Percentiles rank a stretch among this genome's conserved stretches.
Conservation (phyloP, 768 basidiomycete genomes). For the Termitomyces sp. region DNA sequence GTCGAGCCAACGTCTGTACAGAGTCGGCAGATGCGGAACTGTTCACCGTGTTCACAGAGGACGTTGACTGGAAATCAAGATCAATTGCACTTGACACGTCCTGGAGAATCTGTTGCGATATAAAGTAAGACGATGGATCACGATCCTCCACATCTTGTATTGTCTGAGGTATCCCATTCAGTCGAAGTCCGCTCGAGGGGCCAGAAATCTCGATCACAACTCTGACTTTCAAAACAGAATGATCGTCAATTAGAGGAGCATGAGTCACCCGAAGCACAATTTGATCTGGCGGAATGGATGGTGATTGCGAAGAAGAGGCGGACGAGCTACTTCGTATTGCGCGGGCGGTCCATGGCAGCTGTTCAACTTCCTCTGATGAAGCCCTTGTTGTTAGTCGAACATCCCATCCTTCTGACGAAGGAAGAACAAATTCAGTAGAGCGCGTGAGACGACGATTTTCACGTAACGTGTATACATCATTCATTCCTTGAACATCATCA, state of each 20-base stretch:
- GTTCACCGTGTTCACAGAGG: conserved; percentile 49
- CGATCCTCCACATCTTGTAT: conserved; percentile 64
- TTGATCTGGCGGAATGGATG: conserved; percentile 36
- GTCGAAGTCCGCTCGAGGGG: conserved; percentile 67
- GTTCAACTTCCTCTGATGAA: conserved; percentile 65
- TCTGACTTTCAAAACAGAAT: conserved; percentile 77
- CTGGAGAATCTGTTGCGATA: conserved; percentile 61
- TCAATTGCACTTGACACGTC: conserved; percentile 70
- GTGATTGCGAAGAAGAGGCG: conserved; percentile 23
- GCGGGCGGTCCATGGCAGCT: conserved; percentile 67
- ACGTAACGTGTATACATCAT: conserved; percentile 58
- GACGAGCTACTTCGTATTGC: conserved; percentile 46
- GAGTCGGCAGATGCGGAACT: conserved; percentile 39
- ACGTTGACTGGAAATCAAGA: conserved; percentile 61
- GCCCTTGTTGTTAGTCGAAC: conserved; percentile 73
- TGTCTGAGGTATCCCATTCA: conserved; percentile 79
- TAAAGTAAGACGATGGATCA: conserved; percentile 54
- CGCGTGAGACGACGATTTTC: conserved; percentile 70
- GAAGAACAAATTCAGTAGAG: conserved; percentile 77
- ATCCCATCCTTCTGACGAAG: conserved; percentile 79
- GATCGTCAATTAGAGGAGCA: conserved; percentile 61
- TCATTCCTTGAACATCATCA: conserved; percentile 42
- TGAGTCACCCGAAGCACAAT: conserved; percentile 69
- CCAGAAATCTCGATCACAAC: conserved; percentile 78
- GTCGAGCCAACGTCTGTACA: conserved; percentile 28